Percentiles rank a stretch among this genome's conserved stretches.
phyloP scores from a whole-genome alignment of 495 filamentous ascomycete species.

The Tetracladium setigerum region DNA sequence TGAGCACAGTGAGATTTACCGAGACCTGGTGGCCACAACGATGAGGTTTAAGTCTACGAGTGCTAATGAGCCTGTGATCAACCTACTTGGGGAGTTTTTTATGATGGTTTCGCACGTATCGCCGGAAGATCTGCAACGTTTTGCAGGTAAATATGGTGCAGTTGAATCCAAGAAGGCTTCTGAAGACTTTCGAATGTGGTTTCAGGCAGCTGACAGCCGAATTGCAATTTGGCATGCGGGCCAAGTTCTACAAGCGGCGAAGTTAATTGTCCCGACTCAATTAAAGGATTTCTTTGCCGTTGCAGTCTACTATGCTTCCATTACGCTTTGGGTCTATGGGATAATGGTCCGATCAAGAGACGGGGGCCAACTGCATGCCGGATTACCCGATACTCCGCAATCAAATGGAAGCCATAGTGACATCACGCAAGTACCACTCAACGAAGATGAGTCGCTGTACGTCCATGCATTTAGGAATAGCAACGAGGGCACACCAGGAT shows the following conservation, averaged over 20 bases:
- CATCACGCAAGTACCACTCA: background rate
- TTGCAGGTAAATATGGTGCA: conserved; percentile 55
- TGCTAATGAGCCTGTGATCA: background rate
- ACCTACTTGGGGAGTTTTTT: conserved; percentile 44
- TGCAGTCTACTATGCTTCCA: conserved; percentile 49
- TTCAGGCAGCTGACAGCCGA: conserved; percentile 38
- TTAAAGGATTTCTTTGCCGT: conserved; percentile 54
- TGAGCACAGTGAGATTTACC: background rate
- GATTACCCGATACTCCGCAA: conserved; percentile 13
- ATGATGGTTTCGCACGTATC: conserved; percentile 54
- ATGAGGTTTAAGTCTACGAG: background rate
- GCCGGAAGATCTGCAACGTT: conserved; percentile 56
- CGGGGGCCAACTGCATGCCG: conserved; percentile 5
- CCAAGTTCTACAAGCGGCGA: conserved; percentile 48
- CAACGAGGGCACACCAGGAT: conserved; percentile 2
- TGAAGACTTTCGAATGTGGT: conserved; percentile 46
- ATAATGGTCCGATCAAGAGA: conserved; percentile 30
- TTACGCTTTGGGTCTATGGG: conserved; percentile 55
- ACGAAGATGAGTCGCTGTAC: background rate
- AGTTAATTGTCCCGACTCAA: conserved; percentile 33
- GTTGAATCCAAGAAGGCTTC: conserved; percentile 49
- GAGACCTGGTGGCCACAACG: background rate
- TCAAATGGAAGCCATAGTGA: conserved; percentile 5
- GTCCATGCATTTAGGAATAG: background rate
- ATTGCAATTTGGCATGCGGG: conserved; percentile 57